These are phyloP conservation scores for Kwoniella mangroviensis DNA, from an alignment of 768 basidiomycete genomes.

Conservation along the genomic window DNA sequence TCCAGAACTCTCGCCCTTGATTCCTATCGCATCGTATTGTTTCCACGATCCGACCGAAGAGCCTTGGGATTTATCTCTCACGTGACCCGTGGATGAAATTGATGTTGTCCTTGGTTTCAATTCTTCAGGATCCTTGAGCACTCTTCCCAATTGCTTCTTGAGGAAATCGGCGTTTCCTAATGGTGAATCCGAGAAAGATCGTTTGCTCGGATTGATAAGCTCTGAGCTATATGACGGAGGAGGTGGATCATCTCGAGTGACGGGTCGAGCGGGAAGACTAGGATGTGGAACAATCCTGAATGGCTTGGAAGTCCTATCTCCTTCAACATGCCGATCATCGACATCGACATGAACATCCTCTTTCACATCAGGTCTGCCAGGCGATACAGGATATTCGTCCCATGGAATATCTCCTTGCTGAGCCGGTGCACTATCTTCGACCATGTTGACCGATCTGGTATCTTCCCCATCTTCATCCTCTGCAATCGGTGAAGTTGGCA, in stretches of 20 bases:
- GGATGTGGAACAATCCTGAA: background rate
- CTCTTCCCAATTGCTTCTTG: conserved; percentile 20
- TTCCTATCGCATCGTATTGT: background rate
- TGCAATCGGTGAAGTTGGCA: background rate
- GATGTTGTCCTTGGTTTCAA: background rate
- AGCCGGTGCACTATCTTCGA: conserved; percentile 8
- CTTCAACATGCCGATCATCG: too few relatives aligned
- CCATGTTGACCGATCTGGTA: conserved; percentile 4
- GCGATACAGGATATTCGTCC: conserved; percentile 9
- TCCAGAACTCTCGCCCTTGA: too few relatives aligned
- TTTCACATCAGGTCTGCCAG: background rate
- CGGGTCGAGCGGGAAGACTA: background rate
- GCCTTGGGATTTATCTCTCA: background rate
- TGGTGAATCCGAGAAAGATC: conserved; percentile 2
- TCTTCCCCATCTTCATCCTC: conserved; percentile 2
- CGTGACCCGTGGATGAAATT: background rate
- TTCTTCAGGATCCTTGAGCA: background rate
- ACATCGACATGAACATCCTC: background rate
- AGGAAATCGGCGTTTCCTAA: conserved; percentile 24
- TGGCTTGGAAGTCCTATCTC: too few relatives aligned
- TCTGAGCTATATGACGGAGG: background rate
- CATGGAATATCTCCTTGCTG: background rate
- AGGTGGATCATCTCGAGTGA: conserved; percentile 3
- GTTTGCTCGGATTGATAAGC: background rate
- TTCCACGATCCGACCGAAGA: background rate